Evolutionary conservation across 163 green algal genomes (phyloP), one percentile per base, ranked within the genome.

Genomic region (Scenedesmus sp.): DNA sequence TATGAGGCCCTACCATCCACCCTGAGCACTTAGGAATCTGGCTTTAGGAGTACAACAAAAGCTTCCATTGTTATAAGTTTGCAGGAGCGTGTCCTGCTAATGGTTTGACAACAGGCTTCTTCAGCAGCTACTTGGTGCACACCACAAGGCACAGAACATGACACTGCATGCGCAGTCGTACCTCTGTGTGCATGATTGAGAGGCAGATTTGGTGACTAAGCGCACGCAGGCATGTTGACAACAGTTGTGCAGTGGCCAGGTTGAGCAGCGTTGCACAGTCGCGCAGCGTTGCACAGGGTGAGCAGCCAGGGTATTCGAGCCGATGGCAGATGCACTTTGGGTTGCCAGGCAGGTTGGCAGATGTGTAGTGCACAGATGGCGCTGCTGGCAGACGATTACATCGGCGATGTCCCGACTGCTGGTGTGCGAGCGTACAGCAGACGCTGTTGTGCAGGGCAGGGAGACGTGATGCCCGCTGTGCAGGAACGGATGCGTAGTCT

Each of bases 271-370:
- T 79, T 52, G 70, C 70, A 6, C 23, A 79, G 70, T 79, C 15
- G 70, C 70, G 23, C 23, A 79, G 70, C 26, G 66, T 79, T 79
- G 70, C 70, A 79, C 70, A 79, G 12, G 70, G 70, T 52, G 0
- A 79, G 70, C 23, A 79, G 23, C 70, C 70, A 79, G 6, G 4
- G 4, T 79, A 23, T 52, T 46, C 70, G 59, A 62, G 77, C 77
- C 52, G 77, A 85, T 62, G 46, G 77, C 77, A 85, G 77, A 57
- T 59, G 46, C 46, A 59, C 46, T 62, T 26, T 59, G 46, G 77
- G 77, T 59, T 85, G 77, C 46, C 77, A 10, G 77, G 59, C 46
- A 85, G 77, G 77, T 62, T 85, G 77, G 77, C 77, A 18, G 18
- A 79, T 52, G 23, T 79, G 70, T 52, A 52, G 70, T n/a, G 70